Base-by-base conservation (phyloP, 768 basidiomycete genomes). In the Termitomyces sp. region DNA sequence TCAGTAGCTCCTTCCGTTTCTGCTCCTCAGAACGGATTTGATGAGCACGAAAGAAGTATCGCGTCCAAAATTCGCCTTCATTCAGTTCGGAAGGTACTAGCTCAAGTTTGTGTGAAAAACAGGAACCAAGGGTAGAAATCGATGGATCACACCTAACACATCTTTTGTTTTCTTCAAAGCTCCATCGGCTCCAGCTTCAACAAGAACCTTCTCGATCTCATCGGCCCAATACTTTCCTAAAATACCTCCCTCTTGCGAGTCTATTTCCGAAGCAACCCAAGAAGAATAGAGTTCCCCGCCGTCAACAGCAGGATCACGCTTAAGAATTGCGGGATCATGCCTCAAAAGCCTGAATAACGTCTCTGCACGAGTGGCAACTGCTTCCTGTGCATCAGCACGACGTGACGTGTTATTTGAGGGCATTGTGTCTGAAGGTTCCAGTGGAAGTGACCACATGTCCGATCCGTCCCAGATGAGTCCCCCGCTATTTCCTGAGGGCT, bases 31-130 rank as follows among this genome's bases (percentile, higher is more conserved):
- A 68, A 52, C 84, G 81, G 58, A 94, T 91, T 65, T 93, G 92
- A 69, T 90, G 76, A 20, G 84, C 81, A 12, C 94, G 82, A 82
- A 94, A 97, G 75, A 94, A 94, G 73, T 91, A 96, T 7, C 94
- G 82, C 39, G 80, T 80, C 94, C 94, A 96, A 71, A 95, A 97
- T 15, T 75, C 75, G 46, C 84, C 80, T 51, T 79, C 78, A 1
- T 81, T 77, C 69, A 93, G 73, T 51, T 77, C 76, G 12, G 81
- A 77, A 1, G 92, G 90, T 2, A 92, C 92, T 94, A 26, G 34
- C 16, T n/a, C 18, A 65, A 37, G 59, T 36, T 41, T 36, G 10
- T 56, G 28, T 56, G 13, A 56, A 49, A 45, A 51, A 56, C 39
- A 24, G 44, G 9, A 56, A 45, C 24, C 8, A n/a, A 47, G 37